Conservation (phyloP, 2,329 filamentous ascomycete genomes). For the Sordariomycetes sp. region DNA sequence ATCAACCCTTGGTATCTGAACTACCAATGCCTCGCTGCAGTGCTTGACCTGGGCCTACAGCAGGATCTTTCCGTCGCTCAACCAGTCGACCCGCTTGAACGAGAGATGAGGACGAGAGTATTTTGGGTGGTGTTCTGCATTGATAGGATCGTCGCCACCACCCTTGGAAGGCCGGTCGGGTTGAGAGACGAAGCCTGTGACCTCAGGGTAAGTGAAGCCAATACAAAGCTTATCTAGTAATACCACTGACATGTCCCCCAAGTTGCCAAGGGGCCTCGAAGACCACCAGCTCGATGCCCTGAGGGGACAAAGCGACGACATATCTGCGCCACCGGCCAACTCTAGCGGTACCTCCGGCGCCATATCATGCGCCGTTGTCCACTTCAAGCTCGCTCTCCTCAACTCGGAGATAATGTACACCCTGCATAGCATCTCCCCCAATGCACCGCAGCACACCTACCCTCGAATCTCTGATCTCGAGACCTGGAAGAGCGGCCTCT, state of each 20-base stretch:
- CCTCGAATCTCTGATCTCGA: conserved; percentile 31
- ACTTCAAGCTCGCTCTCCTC: conserved; percentile 34
- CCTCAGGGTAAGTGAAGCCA: conserved; percentile 24
- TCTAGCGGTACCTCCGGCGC: conserved; percentile 11
- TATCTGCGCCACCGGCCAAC: no score
- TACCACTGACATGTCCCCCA: no score
- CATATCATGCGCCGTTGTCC: conserved; percentile 33
- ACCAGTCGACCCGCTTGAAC: conserved; percentile 33
- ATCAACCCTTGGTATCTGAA: conserved; percentile 44
- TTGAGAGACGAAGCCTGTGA: conserved; percentile 44
- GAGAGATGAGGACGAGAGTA: conserved; percentile 42
- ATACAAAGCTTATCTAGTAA: no score
- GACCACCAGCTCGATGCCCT: no score
- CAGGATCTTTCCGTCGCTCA: conserved; percentile 30
- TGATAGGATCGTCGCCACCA: conserved; percentile 39
- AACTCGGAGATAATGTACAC: conserved; percentile 50
- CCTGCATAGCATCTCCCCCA: conserved; percentile 38
- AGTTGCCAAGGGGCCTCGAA: no score
- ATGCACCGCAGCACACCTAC: conserved; percentile 34
- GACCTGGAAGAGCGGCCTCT: conserved; percentile 33
- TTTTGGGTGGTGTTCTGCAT: conserved; percentile 44
- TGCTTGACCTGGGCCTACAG: conserved; percentile 40
- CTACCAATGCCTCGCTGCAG: conserved; percentile 40
- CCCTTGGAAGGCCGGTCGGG: conserved; percentile 45
- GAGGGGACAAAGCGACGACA: no score